Evolutionary conservation across 2,329 filamentous ascomycete species (phyloP).

Genomic region (Aspergillus spinulosporus): DNA sequence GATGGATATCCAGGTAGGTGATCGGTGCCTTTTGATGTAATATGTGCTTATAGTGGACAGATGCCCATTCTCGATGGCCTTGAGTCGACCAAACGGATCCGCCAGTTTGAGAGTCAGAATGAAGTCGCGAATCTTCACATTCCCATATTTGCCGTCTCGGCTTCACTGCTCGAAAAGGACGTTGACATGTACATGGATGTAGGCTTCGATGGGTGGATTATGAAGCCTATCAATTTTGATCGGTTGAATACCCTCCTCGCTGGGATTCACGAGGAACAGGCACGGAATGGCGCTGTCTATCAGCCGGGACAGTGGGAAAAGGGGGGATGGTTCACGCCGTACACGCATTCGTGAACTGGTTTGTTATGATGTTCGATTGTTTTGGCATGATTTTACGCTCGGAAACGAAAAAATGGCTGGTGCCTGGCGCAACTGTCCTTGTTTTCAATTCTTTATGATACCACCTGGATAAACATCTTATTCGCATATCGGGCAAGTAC

Average conservation of each 20-base stretch:
- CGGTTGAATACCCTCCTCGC: conserved; percentile 68
- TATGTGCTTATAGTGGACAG: conserved; percentile 45
- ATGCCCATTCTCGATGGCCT: conserved; percentile 97
- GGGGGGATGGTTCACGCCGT: conserved; percentile 74
- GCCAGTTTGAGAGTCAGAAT: conserved; percentile 64
- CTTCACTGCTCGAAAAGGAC: conserved; percentile 73
- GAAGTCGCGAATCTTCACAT: conserved; percentile 53
- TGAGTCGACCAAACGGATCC: conserved; percentile 78
- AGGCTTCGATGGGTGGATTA: conserved; percentile 87
- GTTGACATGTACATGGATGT: conserved; percentile 68
- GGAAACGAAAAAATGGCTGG: not conserved
- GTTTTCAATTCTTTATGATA: conserved; percentile 4
- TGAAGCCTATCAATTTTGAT: conserved; percentile 83
- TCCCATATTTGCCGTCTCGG: conserved; percentile 86
- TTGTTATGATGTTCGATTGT: not conserved
- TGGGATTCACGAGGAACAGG: conserved; percentile 64
- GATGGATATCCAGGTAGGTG: conserved; percentile 87
- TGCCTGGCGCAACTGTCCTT: conserved; percentile 5
- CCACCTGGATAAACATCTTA: conserved; percentile 8
- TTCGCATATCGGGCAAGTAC: not conserved
- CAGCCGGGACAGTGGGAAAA: conserved; percentile 73
- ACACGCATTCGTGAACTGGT: conserved; percentile 1
- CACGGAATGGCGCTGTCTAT: conserved; percentile 67
- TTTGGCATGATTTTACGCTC: not conserved
- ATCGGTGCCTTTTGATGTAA: not conserved